Evolutionary conservation across 1,139 yeast species (phyloP), one percentile per base, ranked within the genome.

Genomic region (Candida albicans): DNA sequence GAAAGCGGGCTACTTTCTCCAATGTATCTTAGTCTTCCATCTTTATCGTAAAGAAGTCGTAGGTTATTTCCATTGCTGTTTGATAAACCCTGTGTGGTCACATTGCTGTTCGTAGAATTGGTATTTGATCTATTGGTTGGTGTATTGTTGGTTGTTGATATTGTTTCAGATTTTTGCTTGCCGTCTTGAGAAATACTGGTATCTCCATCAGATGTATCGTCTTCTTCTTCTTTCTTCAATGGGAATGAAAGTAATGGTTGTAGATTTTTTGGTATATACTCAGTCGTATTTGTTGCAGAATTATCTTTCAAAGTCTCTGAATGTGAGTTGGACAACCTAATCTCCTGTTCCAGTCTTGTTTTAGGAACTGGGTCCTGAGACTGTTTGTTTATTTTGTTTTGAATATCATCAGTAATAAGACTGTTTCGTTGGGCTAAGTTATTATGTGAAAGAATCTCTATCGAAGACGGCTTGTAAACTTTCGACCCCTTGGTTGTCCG

Each of bases 1-100:
- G 63, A 55, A 29, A 59, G 44, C 1, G 64, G 62, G 33, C 62
- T 56, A 24, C 58, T 56, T 43, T 59, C 64, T 11, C 65, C 65
- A 31, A 58, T 51, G 46, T 58, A 60, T 15, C 61, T 42, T 8
- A 59, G 52, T 22, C 56, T 53, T 0, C 61, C 56, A 8, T 49
- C 43, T 8, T 50, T 41, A 34, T 50, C 52, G 40, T 40, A 50
- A 8, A 50, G 38, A 4, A 41, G 39, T n/a, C 42, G 30, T 25
- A 31, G 13, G 12, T 32, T 40, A 4, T 40, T 30, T 4, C 39
- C 38, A 15, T 22, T 18, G 11, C 7, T 31, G 25, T 31, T 32
- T 3, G 34, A 4, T 14, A 32, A 32, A 28, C 35, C 36, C 14
- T 39, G 46, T 29, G 43, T 14, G n/a, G 39, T 35, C 26, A 36